Conservation (phyloP, 306 rosid species). For the Prosopis cineraria region DNA sequence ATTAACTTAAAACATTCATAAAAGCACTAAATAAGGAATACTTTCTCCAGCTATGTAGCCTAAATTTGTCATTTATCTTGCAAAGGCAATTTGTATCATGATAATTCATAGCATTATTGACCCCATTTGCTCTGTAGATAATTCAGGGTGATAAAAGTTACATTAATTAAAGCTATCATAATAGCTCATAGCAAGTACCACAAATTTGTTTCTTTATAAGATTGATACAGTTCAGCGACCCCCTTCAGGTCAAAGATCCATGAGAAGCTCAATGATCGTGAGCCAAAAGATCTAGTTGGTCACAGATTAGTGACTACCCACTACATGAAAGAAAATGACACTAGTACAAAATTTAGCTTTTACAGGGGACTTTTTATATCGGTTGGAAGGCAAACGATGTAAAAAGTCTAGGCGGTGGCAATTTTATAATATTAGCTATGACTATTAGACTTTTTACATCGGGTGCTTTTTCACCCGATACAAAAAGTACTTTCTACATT, state of each 20-base stretch:
- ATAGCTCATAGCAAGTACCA: conserved; percentile 54
- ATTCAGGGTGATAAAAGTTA: background rate
- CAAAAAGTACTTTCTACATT: too few relatives aligned
- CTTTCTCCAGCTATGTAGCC: conserved; percentile 17
- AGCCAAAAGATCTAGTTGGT: conserved; percentile 52
- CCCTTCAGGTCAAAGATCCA: conserved; percentile 89
- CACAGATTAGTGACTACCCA: conserved; percentile 94
- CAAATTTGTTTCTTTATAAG: conserved; percentile 85
- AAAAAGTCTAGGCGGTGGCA: too few relatives aligned
- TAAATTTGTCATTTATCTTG: background rate
- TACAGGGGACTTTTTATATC: too few relatives aligned
- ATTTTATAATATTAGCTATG: too few relatives aligned
- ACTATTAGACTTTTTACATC: too few relatives aligned
- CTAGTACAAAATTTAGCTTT: too few relatives aligned
- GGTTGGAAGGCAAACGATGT: too few relatives aligned
- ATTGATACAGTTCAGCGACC: conserved; percentile 79
- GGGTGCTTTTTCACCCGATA: too few relatives aligned
- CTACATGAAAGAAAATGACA: conserved; percentile 52
- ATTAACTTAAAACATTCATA: conserved; percentile 24
- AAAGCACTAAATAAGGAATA: conserved; percentile 19
- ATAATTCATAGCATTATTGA: too few relatives aligned
- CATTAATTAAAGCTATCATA: conserved; percentile 16
- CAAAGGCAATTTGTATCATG: too few relatives aligned
- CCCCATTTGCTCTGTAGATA: conserved; percentile 5
- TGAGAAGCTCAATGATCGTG: conserved; percentile 57